A percentile compares a stretch with the other conserved stretches of the same genome.
Conservation (phyloP, 2,329 filamentous ascomycete species). For the Neurospora crassa region DNA sequence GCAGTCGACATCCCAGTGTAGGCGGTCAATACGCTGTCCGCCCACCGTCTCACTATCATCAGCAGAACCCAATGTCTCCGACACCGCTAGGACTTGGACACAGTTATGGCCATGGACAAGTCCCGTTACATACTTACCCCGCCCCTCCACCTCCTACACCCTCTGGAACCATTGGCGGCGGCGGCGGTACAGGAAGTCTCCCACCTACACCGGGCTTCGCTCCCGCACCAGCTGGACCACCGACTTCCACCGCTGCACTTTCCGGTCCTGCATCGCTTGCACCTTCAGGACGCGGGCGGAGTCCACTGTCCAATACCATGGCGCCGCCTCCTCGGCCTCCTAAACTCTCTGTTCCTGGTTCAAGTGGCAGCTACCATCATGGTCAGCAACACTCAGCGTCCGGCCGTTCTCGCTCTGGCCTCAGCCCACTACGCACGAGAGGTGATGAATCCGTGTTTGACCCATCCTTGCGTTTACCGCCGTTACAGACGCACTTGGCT, state of each 20-base stretch:
- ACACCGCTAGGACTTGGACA: neutral
- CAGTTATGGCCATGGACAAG: neutral
- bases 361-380: neutral
- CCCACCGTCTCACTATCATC: neutral
- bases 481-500: conserved; percentile 36
- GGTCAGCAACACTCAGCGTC: conserved; percentile 1
- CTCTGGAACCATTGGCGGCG: neutral
- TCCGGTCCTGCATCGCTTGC: neutral
- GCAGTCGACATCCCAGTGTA: neutral
- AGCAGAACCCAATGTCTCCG: neutral
- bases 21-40: neutral
- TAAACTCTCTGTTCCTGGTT: conserved; percentile 3
- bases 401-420: neutral
- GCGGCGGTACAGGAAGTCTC: neutral
- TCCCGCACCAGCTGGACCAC: neutral
- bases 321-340: neutral
- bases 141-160: neutral
- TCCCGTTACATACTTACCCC: neutral
- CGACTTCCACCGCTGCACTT: neutral
- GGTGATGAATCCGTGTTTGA: conserved; percentile 31
- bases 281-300: neutral
- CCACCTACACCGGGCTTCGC: neutral
- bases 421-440: conserved; percentile 12
- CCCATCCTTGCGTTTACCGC: conserved; percentile 43
- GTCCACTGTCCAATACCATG: neutral